These are phyloP conservation scores for Simmondsia chinensis DNA, from an alignment of 148 eudicot genomes.

Conservation along the genomic window DNA sequence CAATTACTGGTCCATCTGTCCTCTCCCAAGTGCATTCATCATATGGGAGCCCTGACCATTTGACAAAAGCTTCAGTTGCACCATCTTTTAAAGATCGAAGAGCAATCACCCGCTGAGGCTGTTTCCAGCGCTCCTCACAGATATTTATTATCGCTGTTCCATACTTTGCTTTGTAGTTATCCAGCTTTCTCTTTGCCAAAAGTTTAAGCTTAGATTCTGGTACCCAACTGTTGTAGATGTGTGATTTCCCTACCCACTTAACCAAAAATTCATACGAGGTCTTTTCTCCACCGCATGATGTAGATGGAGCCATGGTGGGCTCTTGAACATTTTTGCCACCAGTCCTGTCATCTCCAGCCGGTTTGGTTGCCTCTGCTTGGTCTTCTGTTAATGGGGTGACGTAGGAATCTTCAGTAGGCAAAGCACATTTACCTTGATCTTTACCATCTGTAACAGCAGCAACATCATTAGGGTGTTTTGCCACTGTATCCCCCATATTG, in stretches of 20 bases:
- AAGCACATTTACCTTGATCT: slow-evolving; percentile 15
- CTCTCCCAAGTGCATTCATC: slow-evolving; percentile 99
- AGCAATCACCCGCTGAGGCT: slow-evolving; percentile 79
- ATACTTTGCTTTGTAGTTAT: slow-evolving; percentile 77
- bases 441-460: slow-evolving; percentile 12
- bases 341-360: slow-evolving; percentile 8
- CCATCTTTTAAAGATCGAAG: slow-evolving; percentile 40
- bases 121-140: slow-evolving; percentile 70
- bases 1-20: slow-evolving; percentile 57
- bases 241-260: slow-evolving; percentile 93
- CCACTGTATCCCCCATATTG: slow-evolving; percentile 19
- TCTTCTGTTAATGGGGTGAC: slow-evolving; percentile 14
- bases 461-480: slow-evolving; percentile 15
- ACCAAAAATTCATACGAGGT: slow-evolving; percentile 63
- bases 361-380: slow-evolving; percentile 14
- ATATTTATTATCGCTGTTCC: slow-evolving; percentile 67
- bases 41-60: slow-evolving; percentile 89
- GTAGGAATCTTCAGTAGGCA: slow-evolving; percentile 15
- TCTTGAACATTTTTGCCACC: slow-evolving; percentile 14
- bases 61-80: slow-evolving; percentile 55
- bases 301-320: slow-evolving; percentile 15
- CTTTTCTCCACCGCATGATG: slow-evolving; percentile 13
- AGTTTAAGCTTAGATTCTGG: slow-evolving; percentile 67
- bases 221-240: slow-evolving; percentile 80
- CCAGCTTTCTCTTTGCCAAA: slow-evolving; percentile 83